These are phyloP conservation scores for Cenococcum geophilum DNA, from an alignment of 495 filamentous ascomycete genomes.

Conservation along the genomic window DNA sequence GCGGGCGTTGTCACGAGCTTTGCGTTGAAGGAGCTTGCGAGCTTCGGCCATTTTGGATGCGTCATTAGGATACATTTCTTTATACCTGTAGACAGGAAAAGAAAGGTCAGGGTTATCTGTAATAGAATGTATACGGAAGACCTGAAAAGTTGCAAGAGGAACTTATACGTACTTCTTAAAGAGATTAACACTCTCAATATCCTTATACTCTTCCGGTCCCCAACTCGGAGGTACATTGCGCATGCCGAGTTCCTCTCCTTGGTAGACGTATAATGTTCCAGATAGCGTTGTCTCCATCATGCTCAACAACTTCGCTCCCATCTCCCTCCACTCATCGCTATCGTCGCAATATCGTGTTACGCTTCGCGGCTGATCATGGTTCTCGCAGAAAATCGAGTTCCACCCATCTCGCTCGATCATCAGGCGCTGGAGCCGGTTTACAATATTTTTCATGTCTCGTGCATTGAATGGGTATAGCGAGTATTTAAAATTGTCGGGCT, in stretches of 20 bases:
- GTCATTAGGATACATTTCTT: slow-evolving; percentile 29
- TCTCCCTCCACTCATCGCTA: slow-evolving; percentile 41
- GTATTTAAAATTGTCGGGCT: slow-evolving; percentile 40
- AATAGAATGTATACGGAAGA: not conserved
- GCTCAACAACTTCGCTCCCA: slow-evolving; percentile 48
- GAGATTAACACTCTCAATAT: slow-evolving; percentile 48
- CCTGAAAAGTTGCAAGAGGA: not conserved
- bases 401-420: slow-evolving; percentile 48
- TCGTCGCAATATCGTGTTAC: slow-evolving; percentile 47
- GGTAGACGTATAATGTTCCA: slow-evolving; percentile 52
- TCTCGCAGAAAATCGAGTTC: slow-evolving; percentile 47
- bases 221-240: slow-evolving; percentile 46
- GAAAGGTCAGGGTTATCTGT: too few relatives aligned
- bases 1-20: slow-evolving; percentile 39
- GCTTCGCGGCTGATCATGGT: slow-evolving; percentile 47
- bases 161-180: slow-evolving; percentile 39
- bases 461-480: slow-evolving; percentile 41
- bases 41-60: slow-evolving; percentile 27
- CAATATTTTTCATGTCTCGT: slow-evolving; percentile 39
- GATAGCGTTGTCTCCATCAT: slow-evolving; percentile 47
- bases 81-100: slow-evolving; percentile 4
- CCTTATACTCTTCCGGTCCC: slow-evolving; percentile 47
- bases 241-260: slow-evolving; percentile 55
- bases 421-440: slow-evolving; percentile 42
- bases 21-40: slow-evolving; percentile 30